Evolutionary conservation across 805 yeast species (phyloP), one percentile per base, ranked within the genome.

Genomic region (Cyberlindnera samutprakarnensis): DNA sequence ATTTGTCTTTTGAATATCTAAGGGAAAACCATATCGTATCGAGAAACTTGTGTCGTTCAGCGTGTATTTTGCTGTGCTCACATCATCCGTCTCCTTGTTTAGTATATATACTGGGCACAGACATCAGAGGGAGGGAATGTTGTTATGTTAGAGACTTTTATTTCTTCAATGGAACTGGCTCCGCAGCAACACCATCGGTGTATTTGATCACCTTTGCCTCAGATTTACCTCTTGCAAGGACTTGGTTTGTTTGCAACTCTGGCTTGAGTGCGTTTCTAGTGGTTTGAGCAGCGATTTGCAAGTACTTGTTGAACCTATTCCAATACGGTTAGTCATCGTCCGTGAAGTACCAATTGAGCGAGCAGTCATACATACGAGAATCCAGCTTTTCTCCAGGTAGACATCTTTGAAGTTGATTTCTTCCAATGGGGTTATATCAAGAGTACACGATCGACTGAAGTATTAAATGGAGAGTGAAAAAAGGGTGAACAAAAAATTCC

Each of bases 191-290:
- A 54, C 96, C 97, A 42, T 79, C 71, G 53, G 71, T 79, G 63
- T 78, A 72, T 56, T 69, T 72, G 59, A 79, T 75, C 44, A 70
- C 79, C 59, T 74, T 75, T 49, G 77, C 82, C 54, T 90, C 97
- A 43, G 82, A 62, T 53, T 61, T 44, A 47, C 78, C 78, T 70
- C 94, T 83, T 59, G 70, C 73, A 53, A 75, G 73, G 28, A 64
- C 66, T 46, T 80, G 81, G 40, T 68, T 72, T 43, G 74, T 81
- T 60, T 81, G 83, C 56, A 75, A 61, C 54, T 88, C 95, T 44
- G 87, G 77, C 70, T 90, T 90, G 59, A 90, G 75, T 32, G 96
- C 79, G 51, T 71, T 68, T 69, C 96, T 86, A 49, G 86, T 75
- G 42, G 94, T 74, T 59, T 77, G 77, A 55, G 96, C 95, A 54